Evolutionary conservation across 2,329 filamentous ascomycete genomes (phyloP), one percentile per base, ranked within the genome.

Genomic region (Ophiostoma perfectum): DNA sequence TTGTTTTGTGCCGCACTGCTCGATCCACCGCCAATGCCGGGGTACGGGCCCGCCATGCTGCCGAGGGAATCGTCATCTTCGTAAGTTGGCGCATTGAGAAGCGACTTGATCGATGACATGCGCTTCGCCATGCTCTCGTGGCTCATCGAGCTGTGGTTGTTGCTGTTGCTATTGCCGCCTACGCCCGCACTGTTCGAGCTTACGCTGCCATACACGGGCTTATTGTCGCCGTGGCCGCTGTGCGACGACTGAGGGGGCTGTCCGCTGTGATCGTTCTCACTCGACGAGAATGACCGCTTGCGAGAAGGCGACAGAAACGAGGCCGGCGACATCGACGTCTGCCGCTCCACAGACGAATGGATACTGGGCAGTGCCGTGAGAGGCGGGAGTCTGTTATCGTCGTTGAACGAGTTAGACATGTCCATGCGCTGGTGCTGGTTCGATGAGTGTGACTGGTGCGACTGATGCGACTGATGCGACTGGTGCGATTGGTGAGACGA

Each of bases 71-170:
- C 74, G 64, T 77, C 76, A 64, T 80, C 74, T 69, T 80, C 78
- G 74, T 73, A 74, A 4, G 71, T 68, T 5, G 77, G 74, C 2
- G 87, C 87, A 71, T 92, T 93, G 12, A 93, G 79, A 62, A 93
- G 89, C 5, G 90, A 90, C 72, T 88, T 90, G 70, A 93, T 93
- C 3, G 89, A 91, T 18, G 88, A 91, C 4, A 92, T 78, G 14
- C 90, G 86, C 75, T 90, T 84, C 58, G 85, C 83, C 64, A 85
- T 78, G 49, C 78, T 78, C 39, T 86, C 82, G 38, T 80, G 78
- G 2, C 79, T 78, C 60, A 63, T 63, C 16, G 58, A 38, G 12
- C 6, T 63, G 36, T 7, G 16, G 14, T n/a, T 63, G 58, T 5
- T 64, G 75, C 74, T 42, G 72, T 69, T n/a, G 39, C 12, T 9